phyloP scores from a whole-genome alignment of 169 alveolate species.

The Miamiensis avidus region DNA sequence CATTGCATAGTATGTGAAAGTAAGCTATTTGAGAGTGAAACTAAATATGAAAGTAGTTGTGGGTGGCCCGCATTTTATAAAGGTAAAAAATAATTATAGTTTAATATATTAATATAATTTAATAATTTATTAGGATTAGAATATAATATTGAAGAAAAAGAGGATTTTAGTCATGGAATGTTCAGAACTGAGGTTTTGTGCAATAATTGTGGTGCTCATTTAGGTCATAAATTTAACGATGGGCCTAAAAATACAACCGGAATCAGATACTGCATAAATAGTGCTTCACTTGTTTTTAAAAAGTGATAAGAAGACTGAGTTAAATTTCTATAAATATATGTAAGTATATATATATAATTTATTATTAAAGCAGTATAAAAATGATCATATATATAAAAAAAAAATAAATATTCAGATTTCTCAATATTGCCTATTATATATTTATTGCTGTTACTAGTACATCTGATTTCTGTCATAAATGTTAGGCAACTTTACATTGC shows the following conservation, averaged over 20 bases:
- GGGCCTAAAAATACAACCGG: constrained; percentile 54
- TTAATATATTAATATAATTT: constrained; percentile 1
- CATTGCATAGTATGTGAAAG: constrained; percentile 51
- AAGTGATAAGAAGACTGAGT: background rate
- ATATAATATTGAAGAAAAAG: background rate
- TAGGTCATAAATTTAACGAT: constrained; percentile 68
- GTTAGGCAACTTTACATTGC: background rate
- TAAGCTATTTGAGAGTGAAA: constrained; percentile 39
- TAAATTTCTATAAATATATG: too few species aligned
- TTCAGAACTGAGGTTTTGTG: constrained; percentile 63
- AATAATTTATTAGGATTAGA: background rate
- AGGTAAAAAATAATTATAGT: background rate
- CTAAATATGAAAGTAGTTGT: constrained; percentile 62
- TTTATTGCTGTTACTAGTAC: too few species aligned
- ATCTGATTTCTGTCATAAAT: background rate
- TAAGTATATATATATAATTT: too few species aligned
- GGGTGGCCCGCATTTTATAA: constrained; percentile 76
- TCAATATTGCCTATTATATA: too few species aligned
- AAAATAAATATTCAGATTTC: too few species aligned
- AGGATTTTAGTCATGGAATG: constrained; percentile 55
- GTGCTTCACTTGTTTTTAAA: constrained; percentile 51
- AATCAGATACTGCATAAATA: constrained; percentile 70
- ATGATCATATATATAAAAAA: too few species aligned
- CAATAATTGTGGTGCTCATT: constrained; percentile 59
- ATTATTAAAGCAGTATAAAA: too few species aligned